Evolutionary conservation across 2,329 filamentous ascomycete genomes (phyloP), one percentile per base, ranked within the genome.

Genomic region (Lasiodiplodia sp.): DNA sequence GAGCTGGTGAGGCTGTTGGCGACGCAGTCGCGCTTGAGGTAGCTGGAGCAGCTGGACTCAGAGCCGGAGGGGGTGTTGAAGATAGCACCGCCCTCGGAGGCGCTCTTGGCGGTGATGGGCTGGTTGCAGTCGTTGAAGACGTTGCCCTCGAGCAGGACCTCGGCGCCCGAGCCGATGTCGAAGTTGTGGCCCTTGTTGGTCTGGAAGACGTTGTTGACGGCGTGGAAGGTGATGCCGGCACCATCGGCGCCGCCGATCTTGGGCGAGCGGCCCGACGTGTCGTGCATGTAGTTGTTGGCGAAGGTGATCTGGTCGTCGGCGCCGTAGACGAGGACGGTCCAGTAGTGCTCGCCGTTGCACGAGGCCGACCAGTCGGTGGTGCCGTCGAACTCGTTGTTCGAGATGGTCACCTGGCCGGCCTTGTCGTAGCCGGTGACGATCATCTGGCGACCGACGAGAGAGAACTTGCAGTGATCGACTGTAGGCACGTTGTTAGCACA

Each of bases 351-450:
- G 51, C 52, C 52, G 68, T 85, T 80, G 71, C 83, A 85, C 28
- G 77, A 77, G 11, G 82, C 78, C 0, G 82, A 84, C 72, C 79
- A 82, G 23, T 72, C 75, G 0, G 83, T 83, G 1, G 71, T 69
- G 4, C 83, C 83, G 64, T 85, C 78, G 69, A 85, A 80, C 52
- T 82, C 81, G 71, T 77, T 82, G 78, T 85, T 85, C 16, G 82
- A 82, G 65, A 85, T 77, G 1, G 83, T 84, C 0, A 84, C 78
- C 52, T n/a, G 5, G 8, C 49, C 60, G 10, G 60, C 60, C 47
- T 51, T 52, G 18, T 64, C 60, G 60, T 64, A 66, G 8, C 52
- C 52, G 60, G 75, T 75, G 66, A 81, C 78, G 62, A 83, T 75
- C 72, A 82, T 79, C 76, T 84, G 82, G 65, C 83, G 81, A 5